Conservation (phyloP, 805 yeast species). For the Saturnispora mendoncae region DNA sequence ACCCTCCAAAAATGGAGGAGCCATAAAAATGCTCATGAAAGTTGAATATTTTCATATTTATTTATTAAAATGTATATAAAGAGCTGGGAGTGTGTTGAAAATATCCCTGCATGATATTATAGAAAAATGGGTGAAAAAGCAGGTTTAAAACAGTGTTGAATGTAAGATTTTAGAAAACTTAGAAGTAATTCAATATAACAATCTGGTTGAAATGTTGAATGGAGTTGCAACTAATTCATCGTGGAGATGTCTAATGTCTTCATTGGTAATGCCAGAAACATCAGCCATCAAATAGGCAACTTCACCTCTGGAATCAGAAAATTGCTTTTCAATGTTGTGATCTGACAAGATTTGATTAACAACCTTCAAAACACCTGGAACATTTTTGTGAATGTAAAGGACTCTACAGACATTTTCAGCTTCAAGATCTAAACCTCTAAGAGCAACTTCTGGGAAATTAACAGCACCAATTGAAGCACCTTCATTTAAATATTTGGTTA, state of each 20-base stretch:
- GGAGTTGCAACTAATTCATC: slow-evolving; percentile 84
- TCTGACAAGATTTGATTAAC: slow-evolving; percentile 92
- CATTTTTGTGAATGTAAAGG: slow-evolving; percentile 91
- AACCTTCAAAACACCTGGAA: slow-evolving; percentile 96
- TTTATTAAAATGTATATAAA: background rate
- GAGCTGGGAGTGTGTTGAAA: background rate
- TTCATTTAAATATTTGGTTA: slow-evolving; percentile 89
- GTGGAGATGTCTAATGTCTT: slow-evolving; percentile 77
- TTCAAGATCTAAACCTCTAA: slow-evolving; percentile 80
- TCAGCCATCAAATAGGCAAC: slow-evolving; percentile 98
- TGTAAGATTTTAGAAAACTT: too few species aligned
- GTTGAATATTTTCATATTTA: background rate
- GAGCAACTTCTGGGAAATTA: slow-evolving; percentile 95
- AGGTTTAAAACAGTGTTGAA: background rate
- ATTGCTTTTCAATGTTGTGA: slow-evolving; percentile 96
- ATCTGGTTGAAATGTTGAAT: slow-evolving; percentile 82
- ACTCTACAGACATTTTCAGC: slow-evolving; percentile 88
- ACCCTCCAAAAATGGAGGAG: background rate
- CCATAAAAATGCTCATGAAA: background rate
- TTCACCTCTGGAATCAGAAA: slow-evolving; percentile 92
- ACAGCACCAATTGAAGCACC: slow-evolving; percentile 94
- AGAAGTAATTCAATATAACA: slow-evolving; percentile 52
- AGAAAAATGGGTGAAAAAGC: background rate
- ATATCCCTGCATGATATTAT: background rate
- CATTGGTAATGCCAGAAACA: slow-evolving; percentile 71